phyloP scores from a whole-genome alignment of 345 rosid species.

The Gossypium sturtianum region DNA sequence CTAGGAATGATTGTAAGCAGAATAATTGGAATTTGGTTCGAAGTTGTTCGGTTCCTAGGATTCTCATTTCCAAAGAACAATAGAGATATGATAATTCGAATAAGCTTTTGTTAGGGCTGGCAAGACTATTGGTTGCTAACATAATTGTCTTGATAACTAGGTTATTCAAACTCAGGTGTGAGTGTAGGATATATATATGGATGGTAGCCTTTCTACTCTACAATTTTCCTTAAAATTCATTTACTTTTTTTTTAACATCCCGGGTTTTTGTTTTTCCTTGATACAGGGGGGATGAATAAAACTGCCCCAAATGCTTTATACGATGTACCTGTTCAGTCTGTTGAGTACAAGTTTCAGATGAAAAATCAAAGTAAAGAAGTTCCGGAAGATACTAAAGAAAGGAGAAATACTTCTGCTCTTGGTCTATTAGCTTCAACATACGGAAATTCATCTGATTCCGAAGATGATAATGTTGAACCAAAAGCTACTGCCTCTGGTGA shows the following conservation, averaged over 20 bases:
- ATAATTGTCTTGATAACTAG: not conserved
- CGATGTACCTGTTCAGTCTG: constrained; percentile 42
- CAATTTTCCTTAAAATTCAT: not conserved
- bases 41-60: not conserved
- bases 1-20: not conserved
- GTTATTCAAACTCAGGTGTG: not conserved
- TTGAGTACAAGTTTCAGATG: constrained; percentile 25
- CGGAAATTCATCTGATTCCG: constrained; percentile 90
- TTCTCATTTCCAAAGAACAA: not conserved
- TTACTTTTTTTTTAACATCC: not conserved
- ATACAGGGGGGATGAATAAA: constrained; percentile 44
- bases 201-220: not conserved
- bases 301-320: constrained; percentile 29
- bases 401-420: constrained; percentile 51
- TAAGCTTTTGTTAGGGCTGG: not conserved
- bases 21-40: not conserved
- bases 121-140: not conserved
- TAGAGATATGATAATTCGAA: not conserved
- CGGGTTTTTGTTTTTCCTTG: not conserved
- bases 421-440: constrained; percentile 71
- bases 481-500: constrained; percentile 26
- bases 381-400: constrained; percentile 23
- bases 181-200: not conserved
- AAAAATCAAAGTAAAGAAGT: constrained; percentile 31
- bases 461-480: constrained; percentile 43